These are phyloP conservation scores for Clarireedia sp. DNA, from an alignment of 2,329 filamentous ascomycete species.

Conservation along the genomic window DNA sequence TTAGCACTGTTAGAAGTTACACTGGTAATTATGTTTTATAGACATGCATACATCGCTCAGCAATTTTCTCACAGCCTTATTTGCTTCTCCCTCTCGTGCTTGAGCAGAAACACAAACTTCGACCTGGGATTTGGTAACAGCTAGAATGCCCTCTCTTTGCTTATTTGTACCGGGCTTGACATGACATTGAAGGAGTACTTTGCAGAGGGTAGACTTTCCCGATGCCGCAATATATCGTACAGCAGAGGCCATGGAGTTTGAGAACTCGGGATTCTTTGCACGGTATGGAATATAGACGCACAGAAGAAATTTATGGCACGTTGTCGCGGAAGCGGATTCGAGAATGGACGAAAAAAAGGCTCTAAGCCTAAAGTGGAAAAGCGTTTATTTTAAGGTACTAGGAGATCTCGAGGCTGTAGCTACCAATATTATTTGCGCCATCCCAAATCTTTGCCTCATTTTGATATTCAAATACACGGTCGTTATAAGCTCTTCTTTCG, in stretches of 20 bases:
- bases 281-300: too few relatives aligned
- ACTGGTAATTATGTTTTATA: background rate
- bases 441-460: background rate
- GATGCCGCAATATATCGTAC: background rate
- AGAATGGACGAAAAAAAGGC: background rate
- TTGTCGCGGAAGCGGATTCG: background rate
- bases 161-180: conserved; percentile 60
- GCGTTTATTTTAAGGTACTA: background rate
- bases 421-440: background rate
- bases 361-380: background rate
- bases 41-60: conserved; percentile 46
- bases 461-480: too few relatives aligned
- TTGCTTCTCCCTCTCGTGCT: conserved; percentile 60
- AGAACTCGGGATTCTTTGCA: background rate
- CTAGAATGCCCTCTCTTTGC: conserved; percentile 51
- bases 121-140: conserved; percentile 48
- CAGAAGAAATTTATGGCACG: background rate
- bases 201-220: background rate
- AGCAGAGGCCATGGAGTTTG: background rate
- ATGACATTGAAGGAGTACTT: conserved; percentile 54
- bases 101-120: conserved; percentile 60
- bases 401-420: background rate
- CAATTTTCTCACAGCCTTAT: conserved; percentile 55
- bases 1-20: conserved; percentile 23
- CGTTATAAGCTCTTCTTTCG: background rate